Base-by-base conservation (phyloP, 2,329 filamentous ascomycete species). In the Phyllosticta citrichinensis region DNA sequence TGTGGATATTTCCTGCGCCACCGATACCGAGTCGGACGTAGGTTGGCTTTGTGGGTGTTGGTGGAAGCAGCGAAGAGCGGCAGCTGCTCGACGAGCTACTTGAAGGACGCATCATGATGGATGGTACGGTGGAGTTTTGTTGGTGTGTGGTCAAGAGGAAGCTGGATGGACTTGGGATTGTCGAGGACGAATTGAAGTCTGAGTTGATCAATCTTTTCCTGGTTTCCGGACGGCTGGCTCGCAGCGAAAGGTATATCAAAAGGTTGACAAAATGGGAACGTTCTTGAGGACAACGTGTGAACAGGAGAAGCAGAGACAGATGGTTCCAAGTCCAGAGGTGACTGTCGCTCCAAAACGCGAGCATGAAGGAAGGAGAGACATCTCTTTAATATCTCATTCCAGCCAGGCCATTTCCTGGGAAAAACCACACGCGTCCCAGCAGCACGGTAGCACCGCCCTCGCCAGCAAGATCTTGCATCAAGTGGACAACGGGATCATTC, bases 1-100 rank as follows among this genome's bases (percentile, higher is more conserved):
- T 67, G 59, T 64, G 66, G 55, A 66, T 67, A 50, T 68, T 68
- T 2, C 67, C 67, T 14, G 62, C 63, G 27, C 67, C 67, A 12
- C 67, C 67, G 25, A 68, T 67, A 33, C 67, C 66, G 47, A 53
- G 55, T 60, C 66, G 67, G 53, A 65, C 58, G 55, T 66, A 68
- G 27, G 63, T 62, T 57, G 55, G 60, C 19, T 25, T 33, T 30
- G 20, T 12, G 30, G 58, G 22, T 40, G 52, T 22, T 20, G 27
- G 27, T 17, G 22, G 25, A 27, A 27, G 55, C 54, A 57, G 55
- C 12, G 54, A 56, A 33, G 59, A 61, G 25, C 40, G 40, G 25
- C 40, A 52, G 25, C 24, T 57, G 59, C 27, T 52, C 3, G 59
- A 61, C 9, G 59, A 61, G 47, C 54, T 57, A 47, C 47, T 61